Percentiles rank a stretch among this genome's conserved stretches.
phyloP scores from a whole-genome alignment of 108 stramenopile species.

The Skeletonema grethae region DNA sequence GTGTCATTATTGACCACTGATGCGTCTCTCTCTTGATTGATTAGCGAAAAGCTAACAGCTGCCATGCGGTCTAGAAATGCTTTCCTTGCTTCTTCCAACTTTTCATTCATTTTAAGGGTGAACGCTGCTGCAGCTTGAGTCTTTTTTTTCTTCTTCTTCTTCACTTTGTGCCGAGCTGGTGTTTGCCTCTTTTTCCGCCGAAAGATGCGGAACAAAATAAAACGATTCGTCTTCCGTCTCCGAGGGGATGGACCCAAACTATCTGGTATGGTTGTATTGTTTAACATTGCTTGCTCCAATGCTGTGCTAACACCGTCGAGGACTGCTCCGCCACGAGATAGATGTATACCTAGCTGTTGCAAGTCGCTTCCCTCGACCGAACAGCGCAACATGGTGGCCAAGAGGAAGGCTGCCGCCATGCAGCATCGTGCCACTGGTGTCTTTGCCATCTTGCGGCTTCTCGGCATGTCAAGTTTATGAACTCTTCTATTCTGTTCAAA shows the following conservation, averaged over 20 bases:
- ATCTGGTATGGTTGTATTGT: neutral
- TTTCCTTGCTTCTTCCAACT: conserved; percentile 38
- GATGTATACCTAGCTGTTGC: neutral
- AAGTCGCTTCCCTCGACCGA: neutral
- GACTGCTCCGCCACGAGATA: neutral
- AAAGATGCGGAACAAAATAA: neutral
- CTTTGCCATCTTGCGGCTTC: neutral
- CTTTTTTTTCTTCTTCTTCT: neutral
- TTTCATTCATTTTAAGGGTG: conserved; percentile 40
- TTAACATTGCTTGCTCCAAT: neutral
- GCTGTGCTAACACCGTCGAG: conserved; percentile 2
- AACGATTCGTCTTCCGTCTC: neutral
- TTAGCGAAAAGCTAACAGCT: conserved; percentile 54
- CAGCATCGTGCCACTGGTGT: neutral
- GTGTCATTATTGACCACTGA: conserved; percentile 28
- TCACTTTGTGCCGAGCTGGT: conserved; percentile 11
- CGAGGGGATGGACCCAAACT: neutral
- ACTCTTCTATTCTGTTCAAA: too few species aligned
- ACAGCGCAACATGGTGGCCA: neutral
- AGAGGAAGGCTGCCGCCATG: neutral
- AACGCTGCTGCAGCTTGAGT: conserved; percentile 16
- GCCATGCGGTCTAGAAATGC: conserved; percentile 69
- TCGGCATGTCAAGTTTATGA: neutral
- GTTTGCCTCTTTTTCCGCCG: neutral
- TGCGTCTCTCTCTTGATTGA: conserved; percentile 65